phyloP scores from a whole-genome alignment of 495 filamentous ascomycete genomes.

The Neurospora terricola region DNA sequence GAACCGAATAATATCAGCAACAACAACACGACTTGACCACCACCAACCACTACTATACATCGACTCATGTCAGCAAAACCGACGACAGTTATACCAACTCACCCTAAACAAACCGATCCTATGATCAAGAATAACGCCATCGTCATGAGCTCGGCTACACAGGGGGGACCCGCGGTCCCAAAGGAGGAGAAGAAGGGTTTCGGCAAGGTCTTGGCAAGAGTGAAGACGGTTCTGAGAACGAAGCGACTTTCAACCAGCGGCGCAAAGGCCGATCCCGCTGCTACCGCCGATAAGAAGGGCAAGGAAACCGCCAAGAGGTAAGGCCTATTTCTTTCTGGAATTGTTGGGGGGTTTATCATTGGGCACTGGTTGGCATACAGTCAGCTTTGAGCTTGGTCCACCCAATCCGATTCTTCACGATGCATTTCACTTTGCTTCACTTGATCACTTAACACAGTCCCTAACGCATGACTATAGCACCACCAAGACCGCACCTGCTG shows the following conservation, averaged over 20 bases:
- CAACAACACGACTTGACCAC: neutral
- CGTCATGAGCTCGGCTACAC: conserved; percentile 37
- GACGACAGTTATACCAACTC: neutral
- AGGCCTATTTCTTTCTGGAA: conserved; percentile 1
- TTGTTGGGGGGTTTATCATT: neutral
- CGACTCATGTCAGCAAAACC: neutral
- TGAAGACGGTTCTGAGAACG: conserved; percentile 51
- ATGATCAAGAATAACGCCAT: conserved; percentile 2
- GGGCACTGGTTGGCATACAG: neutral
- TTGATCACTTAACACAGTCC: neutral
- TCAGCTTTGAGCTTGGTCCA: neutral
- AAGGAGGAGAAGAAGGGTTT: conserved; percentile 51
- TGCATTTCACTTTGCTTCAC: neutral
- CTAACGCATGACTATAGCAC: conserved; percentile 23
- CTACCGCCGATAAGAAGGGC: conserved; percentile 6
- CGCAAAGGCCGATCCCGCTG: conserved; percentile 28
- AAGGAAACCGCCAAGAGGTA: conserved; percentile 20
- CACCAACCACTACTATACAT: neutral
- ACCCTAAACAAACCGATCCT: neutral
- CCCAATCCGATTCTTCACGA: neutral
- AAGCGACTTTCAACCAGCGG: neutral
- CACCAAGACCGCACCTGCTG: conserved; percentile 10
- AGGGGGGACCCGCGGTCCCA: conserved; percentile 21
- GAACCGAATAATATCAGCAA: neutral
- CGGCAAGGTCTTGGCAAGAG: conserved; percentile 50